These are phyloP conservation scores for Pleurotus salmoneostramineus DNA, from an alignment of 768 basidiomycete species.

Conservation along the genomic window DNA sequence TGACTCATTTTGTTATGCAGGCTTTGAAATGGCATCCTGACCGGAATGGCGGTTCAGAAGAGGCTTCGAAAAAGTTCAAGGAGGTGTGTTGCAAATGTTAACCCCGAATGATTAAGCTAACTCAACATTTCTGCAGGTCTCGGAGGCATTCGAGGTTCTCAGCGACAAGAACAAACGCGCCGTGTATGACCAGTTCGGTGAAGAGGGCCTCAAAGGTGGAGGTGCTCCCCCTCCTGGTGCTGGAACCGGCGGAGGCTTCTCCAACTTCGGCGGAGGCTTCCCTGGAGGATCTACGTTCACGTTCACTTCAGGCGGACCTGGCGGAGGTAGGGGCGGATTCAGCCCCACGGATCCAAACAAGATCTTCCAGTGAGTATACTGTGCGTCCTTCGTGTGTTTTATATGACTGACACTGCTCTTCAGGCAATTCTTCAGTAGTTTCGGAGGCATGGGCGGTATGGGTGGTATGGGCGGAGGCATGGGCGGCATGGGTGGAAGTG, in stretches of 20 bases:
- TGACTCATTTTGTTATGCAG: too few relatives aligned
- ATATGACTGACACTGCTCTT: constrained; percentile 4
- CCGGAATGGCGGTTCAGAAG: constrained; percentile 81
- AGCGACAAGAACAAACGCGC: constrained; percentile 82
- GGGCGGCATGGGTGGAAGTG: constrained; percentile 14
- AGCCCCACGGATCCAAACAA: constrained; percentile 78
- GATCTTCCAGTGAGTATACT: constrained; percentile 75
- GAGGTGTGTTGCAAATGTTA: constrained; percentile 44
- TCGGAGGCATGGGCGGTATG: constrained; percentile 33
- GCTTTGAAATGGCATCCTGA: constrained; percentile 97
- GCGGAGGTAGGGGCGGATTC: constrained; percentile 53
- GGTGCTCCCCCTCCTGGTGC: constrained; percentile 53
- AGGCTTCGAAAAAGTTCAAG: constrained; percentile 88
- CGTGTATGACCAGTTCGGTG: constrained; percentile 90
- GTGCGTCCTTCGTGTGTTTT: background rate
- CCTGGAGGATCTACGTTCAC: constrained; percentile 51
- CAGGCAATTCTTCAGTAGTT: constrained; percentile 41
- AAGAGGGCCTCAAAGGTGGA: constrained; percentile 86
- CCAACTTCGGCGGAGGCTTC: constrained; percentile 35
- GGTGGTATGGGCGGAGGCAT: constrained; percentile 35
- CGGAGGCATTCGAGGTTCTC: constrained; percentile 95
- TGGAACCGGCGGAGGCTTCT: constrained; percentile 34
- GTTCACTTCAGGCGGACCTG: constrained; percentile 49
- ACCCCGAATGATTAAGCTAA: background rate
- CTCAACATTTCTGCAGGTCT: constrained; percentile 49